A percentile compares a stretch with the other conserved stretches of the same genome.
phyloP scores from a whole-genome alignment of 306 rosid genomes.

The Vigna radiata region DNA sequence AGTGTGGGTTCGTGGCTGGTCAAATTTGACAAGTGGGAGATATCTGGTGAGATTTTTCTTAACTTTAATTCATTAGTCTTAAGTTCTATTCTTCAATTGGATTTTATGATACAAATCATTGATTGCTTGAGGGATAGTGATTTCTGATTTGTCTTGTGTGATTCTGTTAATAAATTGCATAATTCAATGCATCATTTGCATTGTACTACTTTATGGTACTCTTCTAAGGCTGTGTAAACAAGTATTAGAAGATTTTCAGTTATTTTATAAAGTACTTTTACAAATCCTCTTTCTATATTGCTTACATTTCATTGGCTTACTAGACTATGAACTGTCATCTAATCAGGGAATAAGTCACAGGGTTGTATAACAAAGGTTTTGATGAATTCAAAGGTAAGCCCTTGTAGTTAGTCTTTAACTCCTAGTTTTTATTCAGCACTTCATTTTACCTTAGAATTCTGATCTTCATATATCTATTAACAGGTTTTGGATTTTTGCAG shows the following conservation, averaged over 20 bases:
- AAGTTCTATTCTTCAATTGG: background rate
- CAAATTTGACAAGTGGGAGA: conserved; percentile 80
- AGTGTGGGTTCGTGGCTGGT: conserved; percentile 71
- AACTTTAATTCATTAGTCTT: conserved; percentile 13
- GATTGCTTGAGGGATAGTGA: background rate
- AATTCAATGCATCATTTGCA: too few species aligned
- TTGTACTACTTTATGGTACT: too few species aligned
- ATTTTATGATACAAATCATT: background rate
- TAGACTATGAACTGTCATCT: background rate
- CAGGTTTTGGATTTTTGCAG: conserved; percentile 50
- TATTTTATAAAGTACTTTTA: too few species aligned
- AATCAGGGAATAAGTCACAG: conserved; percentile 54
- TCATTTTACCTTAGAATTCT: conserved; percentile 2
- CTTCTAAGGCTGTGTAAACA: too few species aligned
- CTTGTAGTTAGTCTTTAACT: conserved; percentile 10
- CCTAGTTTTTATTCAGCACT: background rate
- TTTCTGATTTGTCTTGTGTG: too few species aligned
- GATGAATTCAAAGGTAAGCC: conserved; percentile 62
- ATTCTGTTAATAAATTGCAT: too few species aligned
- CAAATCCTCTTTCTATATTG: background rate
- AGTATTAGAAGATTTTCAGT: too few species aligned
- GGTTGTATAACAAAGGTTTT: conserved; percentile 71
- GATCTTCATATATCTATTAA: conserved; percentile 22
- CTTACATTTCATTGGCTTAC: conserved; percentile 10
- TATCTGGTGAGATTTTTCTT: conserved; percentile 55